Conservation (phyloP, 1,139 yeast genomes). For the Taphrina deformans region DNA sequence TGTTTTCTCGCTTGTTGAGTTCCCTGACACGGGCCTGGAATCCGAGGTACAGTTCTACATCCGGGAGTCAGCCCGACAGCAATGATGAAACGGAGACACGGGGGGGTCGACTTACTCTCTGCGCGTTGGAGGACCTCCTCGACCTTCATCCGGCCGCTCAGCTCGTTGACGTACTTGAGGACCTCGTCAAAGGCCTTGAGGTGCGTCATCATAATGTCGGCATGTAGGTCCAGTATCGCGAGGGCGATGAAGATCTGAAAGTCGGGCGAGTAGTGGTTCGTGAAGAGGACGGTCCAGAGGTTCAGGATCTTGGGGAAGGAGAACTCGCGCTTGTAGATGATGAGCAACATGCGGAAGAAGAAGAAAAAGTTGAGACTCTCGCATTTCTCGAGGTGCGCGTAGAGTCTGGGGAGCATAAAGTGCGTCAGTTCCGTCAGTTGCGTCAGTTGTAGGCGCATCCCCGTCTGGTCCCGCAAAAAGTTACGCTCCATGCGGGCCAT, state of each 20-base stretch:
- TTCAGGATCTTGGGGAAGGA: conserved; percentile 72
- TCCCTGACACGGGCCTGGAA: conserved; percentile 29
- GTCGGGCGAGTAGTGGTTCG: conserved; percentile 81
- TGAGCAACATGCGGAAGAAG: conserved; percentile 89
- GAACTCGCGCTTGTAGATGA: conserved; percentile 94
- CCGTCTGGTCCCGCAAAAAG: conserved; percentile 85
- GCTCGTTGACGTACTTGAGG: conserved; percentile 85
- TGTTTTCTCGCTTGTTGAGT: conserved; percentile 18
- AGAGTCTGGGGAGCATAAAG: conserved; percentile 81
- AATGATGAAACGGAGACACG: no score
- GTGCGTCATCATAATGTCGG: conserved; percentile 72
- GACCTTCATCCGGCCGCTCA: conserved; percentile 43
- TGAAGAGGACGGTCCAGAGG: conserved; percentile 93
- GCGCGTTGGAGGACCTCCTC: conserved; percentile 27
- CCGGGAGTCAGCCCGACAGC: no score
- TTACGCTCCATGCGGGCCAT: conserved; percentile 94
- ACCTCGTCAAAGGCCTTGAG: conserved; percentile 83
- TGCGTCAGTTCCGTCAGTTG: conserved; percentile 80
- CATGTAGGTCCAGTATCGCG: conserved; percentile 83
- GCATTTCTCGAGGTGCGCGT: conserved; percentile 77
- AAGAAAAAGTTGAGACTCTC: conserved; percentile 89
- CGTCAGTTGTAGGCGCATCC: conserved; percentile 85
- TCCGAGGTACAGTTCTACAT: conserved; percentile 20
- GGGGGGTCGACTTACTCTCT: conserved; percentile 3
- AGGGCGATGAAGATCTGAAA: conserved; percentile 83